A percentile compares a stretch with the other conserved stretches of the same genome.
Evolutionary conservation across 768 basidiomycete genomes (phyloP).

Genomic region (Paxillus involutus): DNA sequence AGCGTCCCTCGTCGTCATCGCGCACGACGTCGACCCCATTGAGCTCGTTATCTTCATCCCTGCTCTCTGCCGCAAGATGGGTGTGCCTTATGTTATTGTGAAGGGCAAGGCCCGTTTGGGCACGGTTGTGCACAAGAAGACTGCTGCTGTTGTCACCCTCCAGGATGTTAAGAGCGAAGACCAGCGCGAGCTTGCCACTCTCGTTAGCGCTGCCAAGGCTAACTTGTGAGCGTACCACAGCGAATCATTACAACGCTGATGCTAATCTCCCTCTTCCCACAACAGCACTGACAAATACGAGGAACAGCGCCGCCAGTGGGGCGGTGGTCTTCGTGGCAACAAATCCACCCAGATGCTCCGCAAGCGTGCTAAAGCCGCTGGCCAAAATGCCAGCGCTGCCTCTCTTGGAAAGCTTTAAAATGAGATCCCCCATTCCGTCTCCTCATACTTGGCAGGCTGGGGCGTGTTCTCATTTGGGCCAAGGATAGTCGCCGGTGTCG

Average conservation of each 20-base stretch:
- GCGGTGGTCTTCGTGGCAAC: slow-evolving; percentile 93
- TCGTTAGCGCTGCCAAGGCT: slow-evolving; percentile 92
- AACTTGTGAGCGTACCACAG: slow-evolving; percentile 74
- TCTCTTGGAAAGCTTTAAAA: slow-evolving; percentile 64
- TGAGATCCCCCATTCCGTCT: not conserved
- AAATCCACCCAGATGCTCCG: slow-evolving; percentile 92
- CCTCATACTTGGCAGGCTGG: not conserved
- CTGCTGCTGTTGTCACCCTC: slow-evolving; percentile 84
- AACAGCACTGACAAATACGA: slow-evolving; percentile 90
- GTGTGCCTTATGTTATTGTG: slow-evolving; percentile 97
- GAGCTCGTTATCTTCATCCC: slow-evolving; percentile 99
- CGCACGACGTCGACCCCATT: slow-evolving; percentile 98
- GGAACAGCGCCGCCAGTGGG: slow-evolving; percentile 89
- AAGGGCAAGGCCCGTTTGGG: slow-evolving; percentile 99
- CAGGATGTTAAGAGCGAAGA: slow-evolving; percentile 97
- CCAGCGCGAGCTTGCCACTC: slow-evolving; percentile 86
- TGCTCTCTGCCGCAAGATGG: slow-evolving; percentile 99
- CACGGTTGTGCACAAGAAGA: slow-evolving; percentile 98
- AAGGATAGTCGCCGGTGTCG: not conserved
- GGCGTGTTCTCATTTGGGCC: not conserved
- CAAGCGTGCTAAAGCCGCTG: slow-evolving; percentile 91
- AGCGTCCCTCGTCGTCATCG: slow-evolving; percentile 92
- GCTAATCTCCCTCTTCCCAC: not conserved
- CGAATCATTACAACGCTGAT: slow-evolving; percentile 1
- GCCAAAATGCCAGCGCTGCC: slow-evolving; percentile 58